A percentile compares a stretch with the other conserved stretches of the same genome.
Evolutionary conservation across 345 rosid species (phyloP).

Genomic region (Mangifera indica): DNA sequence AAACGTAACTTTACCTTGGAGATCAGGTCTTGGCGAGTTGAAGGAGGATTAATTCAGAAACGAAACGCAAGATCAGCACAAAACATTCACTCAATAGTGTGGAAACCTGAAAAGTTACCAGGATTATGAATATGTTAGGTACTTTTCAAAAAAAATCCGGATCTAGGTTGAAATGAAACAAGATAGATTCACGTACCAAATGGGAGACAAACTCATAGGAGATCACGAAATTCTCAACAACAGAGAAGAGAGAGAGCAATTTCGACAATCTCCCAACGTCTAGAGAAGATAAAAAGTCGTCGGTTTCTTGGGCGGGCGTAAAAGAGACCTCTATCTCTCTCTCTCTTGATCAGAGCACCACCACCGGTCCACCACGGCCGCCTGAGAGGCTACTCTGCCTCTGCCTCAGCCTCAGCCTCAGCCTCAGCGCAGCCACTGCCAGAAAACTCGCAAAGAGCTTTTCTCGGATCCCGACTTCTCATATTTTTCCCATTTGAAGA

Average conservation of each 20-base stretch:
- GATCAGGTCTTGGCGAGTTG: constrained; percentile 13
- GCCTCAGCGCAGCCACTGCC: not conserved
- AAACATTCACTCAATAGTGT: not conserved
- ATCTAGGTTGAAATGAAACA: constrained; percentile 13
- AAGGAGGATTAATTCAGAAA: not conserved
- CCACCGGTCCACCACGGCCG: not conserved
- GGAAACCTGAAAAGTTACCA: not conserved
- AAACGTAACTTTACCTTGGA: constrained; percentile 9
- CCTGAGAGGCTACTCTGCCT: not conserved
- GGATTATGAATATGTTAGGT: not conserved
- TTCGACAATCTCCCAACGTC: constrained; percentile 5
- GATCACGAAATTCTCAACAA: constrained; percentile 23
- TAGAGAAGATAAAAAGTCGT: not conserved
- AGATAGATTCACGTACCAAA: constrained; percentile 35
- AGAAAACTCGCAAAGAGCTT: constrained; percentile 16
- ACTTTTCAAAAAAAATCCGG: not conserved
- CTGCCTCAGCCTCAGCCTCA: not conserved
- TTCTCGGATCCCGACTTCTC: constrained; percentile 24
- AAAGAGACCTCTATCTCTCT: not conserved
- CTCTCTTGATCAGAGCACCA: not conserved
- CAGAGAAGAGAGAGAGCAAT: constrained; percentile 20
- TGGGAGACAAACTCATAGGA: constrained; percentile 48
- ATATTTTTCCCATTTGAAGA: not conserved
- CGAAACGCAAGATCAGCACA: not conserved
- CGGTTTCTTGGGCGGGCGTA: too few relatives aligned